phyloP scores from a whole-genome alignment of 2,329 filamentous ascomycete species.

The Chalara sp. region DNA sequence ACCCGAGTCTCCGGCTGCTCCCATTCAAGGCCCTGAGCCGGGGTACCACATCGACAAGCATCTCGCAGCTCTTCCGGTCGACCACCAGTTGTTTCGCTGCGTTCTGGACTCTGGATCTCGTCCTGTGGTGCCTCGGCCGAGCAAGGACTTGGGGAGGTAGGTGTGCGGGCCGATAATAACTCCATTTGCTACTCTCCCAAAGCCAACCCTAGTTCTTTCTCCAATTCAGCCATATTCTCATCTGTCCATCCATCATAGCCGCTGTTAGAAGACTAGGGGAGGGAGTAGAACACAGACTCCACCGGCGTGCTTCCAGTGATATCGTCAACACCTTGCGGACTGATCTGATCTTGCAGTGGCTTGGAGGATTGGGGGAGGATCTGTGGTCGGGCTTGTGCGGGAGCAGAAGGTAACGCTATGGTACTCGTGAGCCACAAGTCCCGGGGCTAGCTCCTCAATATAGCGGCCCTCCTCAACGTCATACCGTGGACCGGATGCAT shows the following conservation, averaged over 20 bases:
- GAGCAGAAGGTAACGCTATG: conserved; percentile 9
- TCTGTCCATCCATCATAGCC: conserved; percentile 12
- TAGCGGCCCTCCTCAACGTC: conserved; percentile 6
- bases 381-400: conserved; percentile 1
- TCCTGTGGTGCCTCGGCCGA: background rate
- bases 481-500: conserved; percentile 8
- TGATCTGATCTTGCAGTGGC: conserved; percentile 5
- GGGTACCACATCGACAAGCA: conserved; percentile 1
- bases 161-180: conserved; percentile 2
- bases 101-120: background rate
- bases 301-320: conserved; percentile 10
- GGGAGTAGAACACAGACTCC: conserved; percentile 9
- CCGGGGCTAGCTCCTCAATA: conserved; percentile 6
- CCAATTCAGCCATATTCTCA: too few relatives aligned
- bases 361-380: conserved; percentile 2
- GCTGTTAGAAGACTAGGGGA: conserved; percentile 10
- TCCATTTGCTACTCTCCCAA: conserved; percentile 6
- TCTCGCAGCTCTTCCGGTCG: conserved; percentile 2
- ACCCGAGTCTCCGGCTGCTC: background rate
- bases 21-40: background rate
- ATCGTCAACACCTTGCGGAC: conserved; percentile 5
- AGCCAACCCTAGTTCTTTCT: background rate
- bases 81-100: background rate
- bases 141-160: background rate
- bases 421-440: conserved; percentile 6